phyloP scores from a whole-genome alignment of 805 yeast genomes.

The Candida maris region DNA sequence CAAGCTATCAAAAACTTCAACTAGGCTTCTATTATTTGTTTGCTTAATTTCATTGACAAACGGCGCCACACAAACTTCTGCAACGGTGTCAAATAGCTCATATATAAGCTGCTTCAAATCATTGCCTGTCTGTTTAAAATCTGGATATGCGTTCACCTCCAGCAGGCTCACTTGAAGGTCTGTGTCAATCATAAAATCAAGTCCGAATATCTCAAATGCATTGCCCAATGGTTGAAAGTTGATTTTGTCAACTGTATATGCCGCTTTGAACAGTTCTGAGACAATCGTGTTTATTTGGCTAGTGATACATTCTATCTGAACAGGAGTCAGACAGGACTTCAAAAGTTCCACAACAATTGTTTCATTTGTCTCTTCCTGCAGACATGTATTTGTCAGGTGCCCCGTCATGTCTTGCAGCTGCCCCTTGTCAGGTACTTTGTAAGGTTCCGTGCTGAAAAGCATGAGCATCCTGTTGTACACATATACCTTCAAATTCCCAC shows the following conservation, averaged over 20 bases:
- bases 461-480: slow-evolving; percentile 81
- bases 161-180: slow-evolving; percentile 55
- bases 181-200: slow-evolving; percentile 76
- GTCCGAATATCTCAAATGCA: slow-evolving; percentile 84
- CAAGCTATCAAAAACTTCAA: slow-evolving; percentile 6
- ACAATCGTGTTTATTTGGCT: slow-evolving; percentile 57
- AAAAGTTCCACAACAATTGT: slow-evolving; percentile 62
- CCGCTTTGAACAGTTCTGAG: slow-evolving; percentile 76
- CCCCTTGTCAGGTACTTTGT: slow-evolving; percentile 31
- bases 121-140: slow-evolving; percentile 91
- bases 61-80: slow-evolving; percentile 47
- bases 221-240: slow-evolving; percentile 79
- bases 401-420: slow-evolving; percentile 51
- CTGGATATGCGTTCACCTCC: slow-evolving; percentile 94
- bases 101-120: slow-evolving; percentile 63
- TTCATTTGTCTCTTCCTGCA: slow-evolving; percentile 48
- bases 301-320: slow-evolving; percentile 40
- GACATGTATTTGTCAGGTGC: slow-evolving; percentile 91
- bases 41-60: slow-evolving; percentile 31
- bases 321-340: slow-evolving; percentile 38
- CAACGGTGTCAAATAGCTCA: slow-evolving; percentile 60
- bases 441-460: slow-evolving; percentile 65
- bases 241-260: slow-evolving; percentile 72
- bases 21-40: slow-evolving; percentile 12
- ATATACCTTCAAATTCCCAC: slow-evolving; percentile 70